Evolutionary conservation across 2,329 filamentous ascomycete species (phyloP).

Genomic region (Penicillium oxalicum): DNA sequence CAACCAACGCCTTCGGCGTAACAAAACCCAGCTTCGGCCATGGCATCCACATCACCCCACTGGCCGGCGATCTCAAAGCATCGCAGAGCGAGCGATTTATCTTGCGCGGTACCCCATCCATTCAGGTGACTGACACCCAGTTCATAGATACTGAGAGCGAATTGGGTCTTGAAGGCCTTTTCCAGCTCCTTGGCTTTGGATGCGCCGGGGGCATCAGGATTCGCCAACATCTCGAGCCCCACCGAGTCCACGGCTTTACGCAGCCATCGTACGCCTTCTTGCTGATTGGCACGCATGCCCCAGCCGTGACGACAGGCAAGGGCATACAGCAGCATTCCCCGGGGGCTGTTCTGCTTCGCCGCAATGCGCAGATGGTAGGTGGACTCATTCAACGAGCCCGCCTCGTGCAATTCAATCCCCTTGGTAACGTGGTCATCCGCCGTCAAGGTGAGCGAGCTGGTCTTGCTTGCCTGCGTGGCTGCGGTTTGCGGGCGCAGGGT

Average conservation of each 20-base stretch:
- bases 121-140: slow-evolving; percentile 96
- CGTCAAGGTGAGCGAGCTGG: slow-evolving; percentile 26
- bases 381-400: slow-evolving; percentile 81
- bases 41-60: slow-evolving; percentile 92
- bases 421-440: slow-evolving; percentile 84
- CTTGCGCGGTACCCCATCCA: slow-evolving; percentile 93
- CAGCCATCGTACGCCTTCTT: slow-evolving; percentile 86
- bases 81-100: slow-evolving; percentile 76
- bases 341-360: slow-evolving; percentile 76
- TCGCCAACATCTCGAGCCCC: slow-evolving; percentile 74
- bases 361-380: slow-evolving; percentile 93
- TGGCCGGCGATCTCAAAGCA: slow-evolving; percentile 95
- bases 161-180: slow-evolving; percentile 83
- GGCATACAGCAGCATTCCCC: slow-evolving; percentile 92
- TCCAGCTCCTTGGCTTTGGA: slow-evolving; percentile 58
- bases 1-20: slow-evolving; percentile 90
- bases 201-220: slow-evolving; percentile 48
- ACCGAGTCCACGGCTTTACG: slow-evolving; percentile 83
- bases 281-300: slow-evolving; percentile 91
- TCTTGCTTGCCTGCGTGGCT: slow-evolving; percentile 23
- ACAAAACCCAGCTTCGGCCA: slow-evolving; percentile 92
- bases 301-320: slow-evolving; percentile 93
- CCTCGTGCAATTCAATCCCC: slow-evolving; percentile 84
- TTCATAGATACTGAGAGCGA: slow-evolving; percentile 93
- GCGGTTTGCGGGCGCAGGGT: slow-evolving; percentile 45